Conservation (phyloP, 2,329 filamentous ascomycete genomes). For the Arachnopeziza araneosa region DNA sequence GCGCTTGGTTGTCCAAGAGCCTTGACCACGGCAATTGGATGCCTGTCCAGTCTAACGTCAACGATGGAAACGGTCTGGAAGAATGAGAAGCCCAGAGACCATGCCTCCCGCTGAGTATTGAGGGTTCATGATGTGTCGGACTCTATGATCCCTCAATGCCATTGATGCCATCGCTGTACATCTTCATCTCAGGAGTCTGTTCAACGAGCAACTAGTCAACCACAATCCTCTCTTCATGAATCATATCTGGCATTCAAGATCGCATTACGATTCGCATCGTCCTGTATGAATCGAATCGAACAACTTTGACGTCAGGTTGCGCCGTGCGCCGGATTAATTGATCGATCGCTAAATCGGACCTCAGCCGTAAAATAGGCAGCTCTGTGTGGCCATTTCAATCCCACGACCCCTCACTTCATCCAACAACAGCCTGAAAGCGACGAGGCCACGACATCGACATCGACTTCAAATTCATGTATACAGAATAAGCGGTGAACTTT, state of each 20-base stretch:
- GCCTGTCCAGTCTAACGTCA: too few species aligned
- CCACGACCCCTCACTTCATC: constrained; percentile 5
- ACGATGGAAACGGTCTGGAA: too few species aligned
- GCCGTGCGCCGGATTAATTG: constrained; percentile 5
- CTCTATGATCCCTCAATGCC: too few species aligned
- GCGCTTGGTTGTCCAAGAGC: too few species aligned
- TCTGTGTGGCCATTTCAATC: neutral
- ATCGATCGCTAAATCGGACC: constrained; percentile 7
- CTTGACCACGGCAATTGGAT: too few species aligned
- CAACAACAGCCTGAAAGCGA: constrained; percentile 7
- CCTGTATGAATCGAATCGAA: neutral
- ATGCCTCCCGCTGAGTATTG: too few species aligned
- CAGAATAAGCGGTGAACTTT: neutral
- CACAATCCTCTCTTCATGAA: neutral
- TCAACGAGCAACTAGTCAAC: too few species aligned
- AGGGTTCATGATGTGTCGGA: too few species aligned
- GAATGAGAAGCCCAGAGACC: too few species aligned
- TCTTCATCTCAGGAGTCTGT: neutral
- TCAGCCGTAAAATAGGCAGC: neutral
- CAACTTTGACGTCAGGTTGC: constrained; percentile 9
- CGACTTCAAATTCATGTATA: neutral
- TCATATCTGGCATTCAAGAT: neutral
- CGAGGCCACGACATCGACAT: neutral
- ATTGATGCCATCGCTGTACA: neutral
- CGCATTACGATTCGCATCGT: neutral